Conservation (phyloP, 2,329 filamentous ascomycete species). For the Fusarium bactridioides region DNA sequence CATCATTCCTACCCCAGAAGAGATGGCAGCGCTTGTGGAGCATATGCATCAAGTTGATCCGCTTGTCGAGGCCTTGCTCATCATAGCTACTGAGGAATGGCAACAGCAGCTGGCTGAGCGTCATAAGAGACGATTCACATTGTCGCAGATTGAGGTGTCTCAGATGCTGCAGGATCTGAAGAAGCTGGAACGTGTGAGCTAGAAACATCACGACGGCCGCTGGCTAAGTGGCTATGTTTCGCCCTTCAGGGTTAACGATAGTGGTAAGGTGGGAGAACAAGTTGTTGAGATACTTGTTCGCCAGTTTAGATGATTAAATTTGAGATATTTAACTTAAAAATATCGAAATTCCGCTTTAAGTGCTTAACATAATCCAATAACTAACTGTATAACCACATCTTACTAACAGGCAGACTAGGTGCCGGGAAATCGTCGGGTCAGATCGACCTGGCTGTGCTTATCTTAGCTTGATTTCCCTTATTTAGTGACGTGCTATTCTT, state of each 20-base stretch:
- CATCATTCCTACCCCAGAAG: not conserved
- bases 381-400: not conserved
- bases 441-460: too few species aligned
- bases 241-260: not conserved
- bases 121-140: not conserved
- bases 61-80: not conserved
- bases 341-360: rapidly evolving
- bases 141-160: not conserved
- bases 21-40: not conserved
- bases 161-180: not conserved
- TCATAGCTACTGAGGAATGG: not conserved
- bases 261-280: rapidly evolving
- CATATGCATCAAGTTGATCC: not conserved
- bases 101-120: not conserved
- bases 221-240: too few species aligned
- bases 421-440: too few species aligned
- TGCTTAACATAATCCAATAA: not conserved
- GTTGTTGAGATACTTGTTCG: rapidly evolving
- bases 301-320: not conserved
- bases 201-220: not conserved
- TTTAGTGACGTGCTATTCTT: too few species aligned
- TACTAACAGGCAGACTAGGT: not conserved
- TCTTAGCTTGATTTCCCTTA: too few species aligned
- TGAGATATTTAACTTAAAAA: rapidly evolving
- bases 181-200: not conserved